Evolutionary conservation across 805 yeast genomes (phyloP), one percentile per base, ranked within the genome.

Genomic region (Candida xyloterini): DNA sequence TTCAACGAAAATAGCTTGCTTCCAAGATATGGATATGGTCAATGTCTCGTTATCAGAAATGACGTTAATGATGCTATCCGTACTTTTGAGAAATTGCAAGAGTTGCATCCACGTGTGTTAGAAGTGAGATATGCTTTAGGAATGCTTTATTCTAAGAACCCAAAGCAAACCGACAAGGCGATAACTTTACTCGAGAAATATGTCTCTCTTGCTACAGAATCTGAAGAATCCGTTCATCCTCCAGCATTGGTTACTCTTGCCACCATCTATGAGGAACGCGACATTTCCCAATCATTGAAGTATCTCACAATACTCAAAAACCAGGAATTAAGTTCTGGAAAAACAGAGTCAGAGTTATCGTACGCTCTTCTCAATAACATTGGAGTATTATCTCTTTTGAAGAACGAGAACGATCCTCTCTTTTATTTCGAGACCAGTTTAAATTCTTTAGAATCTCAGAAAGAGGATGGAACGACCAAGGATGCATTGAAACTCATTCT

Each of bases 11-110:
- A 65, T 34, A 85, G 85, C 51, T 54, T 81, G 3, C 70, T 84
- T 15, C 81, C 96, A 0, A 79, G 79, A 49, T 67, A 90, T 40
- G 98, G 96, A 22, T 73, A 84, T 42, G 96, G 95, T 1, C 95
- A 88, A 59, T 75, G 95, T 2, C 89, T 88, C 56, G 74, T 83
- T 38, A 72, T 79, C 38, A 81, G 90, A 57, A 81, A 81, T 33
- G 76, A 84, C 28, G 57, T 76, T 9, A 89, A 86, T 52, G 97
- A 90, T 57, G 93, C 98, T 10, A 78, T 84, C 48, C 73, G 90
- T 47, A 79, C 95, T 0, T 84, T 87, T 54, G 98, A 91, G 57
- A 76, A 77, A 31, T 68, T 87, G 31, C 72, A 81, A 41, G 79
- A 81, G 50, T 66, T 73, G 13, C 73, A 80, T 52, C 81, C 86